Base-by-base conservation (phyloP, 306 rosid species). In the Luffa aegyptiaca region DNA sequence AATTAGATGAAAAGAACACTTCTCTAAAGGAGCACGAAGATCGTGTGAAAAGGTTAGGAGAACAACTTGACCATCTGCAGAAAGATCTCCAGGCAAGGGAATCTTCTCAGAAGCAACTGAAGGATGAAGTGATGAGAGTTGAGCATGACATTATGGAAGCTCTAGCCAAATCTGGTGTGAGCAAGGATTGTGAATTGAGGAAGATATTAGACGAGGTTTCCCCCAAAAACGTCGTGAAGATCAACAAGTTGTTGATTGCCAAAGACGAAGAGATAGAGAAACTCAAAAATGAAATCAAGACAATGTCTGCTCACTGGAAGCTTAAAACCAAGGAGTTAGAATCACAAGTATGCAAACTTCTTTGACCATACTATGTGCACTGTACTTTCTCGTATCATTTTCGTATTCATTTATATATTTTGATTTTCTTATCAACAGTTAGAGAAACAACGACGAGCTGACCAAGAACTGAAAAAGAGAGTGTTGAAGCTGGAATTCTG, bases 391-490 rank as follows among this genome's bases (percentile, higher is more conserved):
- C 33, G 35, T n/a, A 77, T 18, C n/a, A 55, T 75, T 37, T 83
- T 79, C 2, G 33, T 37, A 41, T 55, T 79, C 39, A n/a, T 58
- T 84, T 20, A 56, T 74, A 20, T 70, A 45, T 78, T 84, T 9
- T 42, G 64, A 82, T 10, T 66, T 88, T 89, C 53, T 77, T 16
- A 52, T 70, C 64, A 49, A 81, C 90, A 96, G 98, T 85, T 96
- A 81, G 99, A 96, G 92, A 96, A 92, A 88, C 99, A 96, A 80
- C 85, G 97, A 17, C 90, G 97, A 52, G 86, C 87, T 68, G 98
- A 93, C 86, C 99, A 96, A 75, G 99, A 96, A 81, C 88, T 96
- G 76, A 96, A 91, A 84, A 96, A 96, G 91, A 91, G 85, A 85
- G 96, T 96, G 48, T 86, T 96, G 86, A 96, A 90, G 86, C 79